Evolutionary conservation across 1,284 basidiomycete species (phyloP).

Genomic region (Veloporphyrellus conicus): DNA sequence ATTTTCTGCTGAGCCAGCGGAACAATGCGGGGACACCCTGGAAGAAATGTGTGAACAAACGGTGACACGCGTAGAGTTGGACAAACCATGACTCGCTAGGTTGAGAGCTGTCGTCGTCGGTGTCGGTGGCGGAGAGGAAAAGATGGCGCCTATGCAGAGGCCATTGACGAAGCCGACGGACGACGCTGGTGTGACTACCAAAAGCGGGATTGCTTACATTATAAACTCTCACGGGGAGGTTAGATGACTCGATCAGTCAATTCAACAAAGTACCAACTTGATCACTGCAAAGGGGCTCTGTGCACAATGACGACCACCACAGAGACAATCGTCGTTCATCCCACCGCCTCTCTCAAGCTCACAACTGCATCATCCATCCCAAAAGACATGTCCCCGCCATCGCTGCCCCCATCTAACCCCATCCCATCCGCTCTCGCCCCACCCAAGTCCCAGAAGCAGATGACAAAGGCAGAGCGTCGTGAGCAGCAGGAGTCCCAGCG

Average conservation of each 20-base stretch:
- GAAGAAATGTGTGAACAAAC: conserved; percentile 1
- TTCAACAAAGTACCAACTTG: not conserved
- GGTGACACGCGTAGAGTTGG: accelerated
- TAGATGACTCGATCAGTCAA: conserved; percentile 15
- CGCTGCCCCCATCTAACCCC: conserved; percentile 6
- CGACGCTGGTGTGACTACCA: conserved; percentile 3
- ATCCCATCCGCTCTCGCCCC: not conserved
- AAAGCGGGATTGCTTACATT: conserved; percentile 19
- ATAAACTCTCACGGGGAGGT: conserved; percentile 24
- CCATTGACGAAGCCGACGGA: conserved; percentile 1
- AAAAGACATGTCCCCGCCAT: conserved; percentile 8
- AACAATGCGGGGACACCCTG: conserved; percentile 94
- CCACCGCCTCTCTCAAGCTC: conserved; percentile 22
- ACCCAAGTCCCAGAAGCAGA: conserved; percentile 53
- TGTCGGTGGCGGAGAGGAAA: not conserved
- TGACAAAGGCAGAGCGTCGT: conserved; percentile 76
- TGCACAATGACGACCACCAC: conserved; percentile 30
- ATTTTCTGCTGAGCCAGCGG: conserved; percentile 94
- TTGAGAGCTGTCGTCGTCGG: not conserved
- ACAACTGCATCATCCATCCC: conserved; percentile 3
- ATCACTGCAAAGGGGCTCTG: not conserved
- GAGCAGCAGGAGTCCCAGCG: conserved; percentile 77
- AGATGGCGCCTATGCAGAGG: not conserved
- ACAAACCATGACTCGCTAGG: conserved; percentile 20
- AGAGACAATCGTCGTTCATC: conserved; percentile 16